Evolutionary conservation across 192 early-diverging fungal genomes (phyloP).

Genomic region (Rhizophagus sp.): DNA sequence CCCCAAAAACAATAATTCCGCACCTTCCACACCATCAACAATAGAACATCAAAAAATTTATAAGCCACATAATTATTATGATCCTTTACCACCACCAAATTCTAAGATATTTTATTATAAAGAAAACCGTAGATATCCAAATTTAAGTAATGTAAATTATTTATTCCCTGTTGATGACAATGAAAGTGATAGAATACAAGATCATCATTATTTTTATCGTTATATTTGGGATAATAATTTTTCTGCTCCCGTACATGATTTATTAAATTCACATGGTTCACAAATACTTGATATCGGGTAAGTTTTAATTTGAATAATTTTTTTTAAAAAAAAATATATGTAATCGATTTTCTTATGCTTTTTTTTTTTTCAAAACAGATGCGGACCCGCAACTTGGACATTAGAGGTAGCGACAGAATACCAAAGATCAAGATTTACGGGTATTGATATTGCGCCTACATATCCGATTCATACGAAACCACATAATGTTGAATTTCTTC

Average conservation of each 20-base stretch:
- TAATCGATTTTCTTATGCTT: background rate
- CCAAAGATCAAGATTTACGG: constrained; percentile 28
- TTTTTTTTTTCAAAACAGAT: constrained; percentile 3
- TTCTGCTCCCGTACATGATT: background rate
- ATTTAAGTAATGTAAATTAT: background rate
- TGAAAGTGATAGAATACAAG: constrained; percentile 7
- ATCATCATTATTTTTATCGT: background rate
- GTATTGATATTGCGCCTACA: constrained; percentile 39
- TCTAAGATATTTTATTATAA: background rate
- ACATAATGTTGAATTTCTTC: constrained; percentile 36
- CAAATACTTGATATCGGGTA: constrained; percentile 1
- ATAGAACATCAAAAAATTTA: background rate
- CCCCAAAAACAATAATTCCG: background rate
- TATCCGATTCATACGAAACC: constrained; percentile 39
- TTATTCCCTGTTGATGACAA: background rate
- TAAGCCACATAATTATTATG: background rate
- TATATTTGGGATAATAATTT: constrained; percentile 14
- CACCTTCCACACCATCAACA: background rate
- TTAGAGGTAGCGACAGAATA: constrained; percentile 40
- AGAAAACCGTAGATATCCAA: background rate
- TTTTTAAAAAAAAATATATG: too few relatives aligned
- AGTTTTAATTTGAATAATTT: too few relatives aligned
- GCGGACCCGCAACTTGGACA: constrained; percentile 41
- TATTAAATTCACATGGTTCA: background rate
- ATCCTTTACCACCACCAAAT: background rate